Evolutionary conservation across 208 protist species (phyloP), one percentile per base, ranked within the genome.

Genomic region (Leishmania turanica): DNA sequence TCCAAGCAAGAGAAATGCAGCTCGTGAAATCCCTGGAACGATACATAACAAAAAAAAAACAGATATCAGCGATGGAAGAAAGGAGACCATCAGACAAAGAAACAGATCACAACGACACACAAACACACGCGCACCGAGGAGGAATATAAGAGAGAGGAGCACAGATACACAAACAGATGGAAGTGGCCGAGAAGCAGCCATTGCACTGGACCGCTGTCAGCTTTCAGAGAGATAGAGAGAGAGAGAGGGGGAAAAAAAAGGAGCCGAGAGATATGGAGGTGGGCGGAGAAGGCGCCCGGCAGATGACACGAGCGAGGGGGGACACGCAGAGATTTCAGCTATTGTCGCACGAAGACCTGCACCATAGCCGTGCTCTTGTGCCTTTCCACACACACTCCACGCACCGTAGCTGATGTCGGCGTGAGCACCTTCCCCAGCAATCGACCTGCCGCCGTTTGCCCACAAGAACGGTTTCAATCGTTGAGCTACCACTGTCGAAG

Each of bases 141-240:
- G 27, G 27, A 51, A 51, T 7, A 64, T 3, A n/a, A 75, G 72
- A 42, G 49, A n/a, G 51, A n/a, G 31, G 40, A n/a, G 56, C 13
- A 54, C 60, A 75, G 37, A 73, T 40, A 69, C 60, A 75, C 56
- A 8, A 66, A 79, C 42, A 64, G 31, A 83, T n/a, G 49, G n/a
- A 68, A 51, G 21, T 34, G 37, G 62, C 37, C 49, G 77, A 31
- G 42, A 81, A 60, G 51, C 71, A 42, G 27, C 3, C 31, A 51
- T 11, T 54, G 31, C 51, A 34, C 37, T 47, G 54, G 27, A 73
- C 21, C 1, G 45, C 15, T 34, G 21, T 13, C 42, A 11, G 49
- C 40, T 13, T 45, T 60, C 72, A 76, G 19, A 58, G 71, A 77
- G 37, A 68, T 2, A 49, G 40, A 76, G 19, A 58, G 71, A 77